Base-by-base conservation (phyloP, 441 rosid genomes). In the Gossypium gossypioides region DNA sequence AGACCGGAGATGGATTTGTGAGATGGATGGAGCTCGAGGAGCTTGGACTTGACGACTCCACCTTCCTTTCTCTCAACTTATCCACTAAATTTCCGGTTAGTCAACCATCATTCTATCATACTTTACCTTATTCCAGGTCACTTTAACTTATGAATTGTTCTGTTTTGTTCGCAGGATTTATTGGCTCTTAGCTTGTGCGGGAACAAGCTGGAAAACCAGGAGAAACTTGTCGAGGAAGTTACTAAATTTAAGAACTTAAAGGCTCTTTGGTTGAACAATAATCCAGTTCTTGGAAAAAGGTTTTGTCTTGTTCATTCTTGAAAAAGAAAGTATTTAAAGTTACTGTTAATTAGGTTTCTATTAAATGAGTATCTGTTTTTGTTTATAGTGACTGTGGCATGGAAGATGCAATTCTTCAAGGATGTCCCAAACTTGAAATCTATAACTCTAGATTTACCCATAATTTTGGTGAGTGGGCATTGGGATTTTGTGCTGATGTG, bases 21-120 rank as follows among this genome's bases (percentile, higher is more conserved):
- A 80, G 81, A 76, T 94, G 97, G 99, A 81, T 92, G 84, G 97
- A 92, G 86, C 91, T 94, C 8, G 96, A 94, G 66, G 88, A 89
- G 77, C 86, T 90, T 58, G 80, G 80, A 66, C 77, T 94, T 58
- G 82, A 81, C 63, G 97, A 88, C 74, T 82, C 81, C 63, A 78
- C 70, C 56, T 80, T 94, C 60, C 75, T 83, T 24, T 89, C 91
- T 48, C 86, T 90, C 58, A 80, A 83, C 73, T 77, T 92, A 78
- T 78, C 89, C 52, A 72, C 80, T 76, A 83, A 81, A 85, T 87
- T 88, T 80, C 91, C 85, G 82, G 99, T 84, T 22, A 1, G 86
- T 71, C 44, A 52, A 48, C n/a, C 50, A 42, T 29, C 32, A 4
- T 24, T 44, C 25, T 67, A 15, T 44, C 37, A n/a, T 10, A 5